Evolutionary conservation across 225 moss, liverwort and hornwort species (phyloP).

Genomic region (Marchantia polymorpha): DNA sequence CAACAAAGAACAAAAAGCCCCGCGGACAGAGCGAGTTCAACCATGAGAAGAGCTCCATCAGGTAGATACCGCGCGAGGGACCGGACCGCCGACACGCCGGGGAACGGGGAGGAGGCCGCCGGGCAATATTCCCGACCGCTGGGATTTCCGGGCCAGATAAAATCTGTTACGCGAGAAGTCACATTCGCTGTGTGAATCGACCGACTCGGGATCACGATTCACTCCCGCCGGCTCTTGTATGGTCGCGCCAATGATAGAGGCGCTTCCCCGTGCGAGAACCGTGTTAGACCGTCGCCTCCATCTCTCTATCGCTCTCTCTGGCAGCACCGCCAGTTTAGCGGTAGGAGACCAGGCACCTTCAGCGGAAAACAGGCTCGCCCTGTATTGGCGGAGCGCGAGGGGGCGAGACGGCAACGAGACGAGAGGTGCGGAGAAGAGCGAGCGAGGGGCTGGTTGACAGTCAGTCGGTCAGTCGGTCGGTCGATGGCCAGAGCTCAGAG

Average conservation of each 20-base stretch:
- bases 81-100: background rate
- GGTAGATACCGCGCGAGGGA: background rate
- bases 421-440: background rate
- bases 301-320: background rate
- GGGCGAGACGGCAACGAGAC: background rate
- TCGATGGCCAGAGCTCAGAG: no score
- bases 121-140: background rate
- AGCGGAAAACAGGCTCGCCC: no score
- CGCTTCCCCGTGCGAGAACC: background rate
- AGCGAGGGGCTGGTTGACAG: background rate
- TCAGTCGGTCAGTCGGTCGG: background rate
- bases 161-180: slow-evolving; percentile 4
- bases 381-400: slow-evolving; percentile 3
- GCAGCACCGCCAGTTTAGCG: slow-evolving; percentile 2
- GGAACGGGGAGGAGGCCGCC: background rate
- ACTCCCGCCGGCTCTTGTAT: background rate
- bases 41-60: no score
- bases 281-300: background rate
- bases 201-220: background rate
- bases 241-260: slow-evolving; percentile 1
- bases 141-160: background rate
- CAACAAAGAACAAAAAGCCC: no score
- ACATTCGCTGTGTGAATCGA: slow-evolving; percentile 1
- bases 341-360: no score
- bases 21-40: no score